Conservation (phyloP, 2,329 filamentous ascomycete genomes). For the Hymenoscyphus salicellus region DNA sequence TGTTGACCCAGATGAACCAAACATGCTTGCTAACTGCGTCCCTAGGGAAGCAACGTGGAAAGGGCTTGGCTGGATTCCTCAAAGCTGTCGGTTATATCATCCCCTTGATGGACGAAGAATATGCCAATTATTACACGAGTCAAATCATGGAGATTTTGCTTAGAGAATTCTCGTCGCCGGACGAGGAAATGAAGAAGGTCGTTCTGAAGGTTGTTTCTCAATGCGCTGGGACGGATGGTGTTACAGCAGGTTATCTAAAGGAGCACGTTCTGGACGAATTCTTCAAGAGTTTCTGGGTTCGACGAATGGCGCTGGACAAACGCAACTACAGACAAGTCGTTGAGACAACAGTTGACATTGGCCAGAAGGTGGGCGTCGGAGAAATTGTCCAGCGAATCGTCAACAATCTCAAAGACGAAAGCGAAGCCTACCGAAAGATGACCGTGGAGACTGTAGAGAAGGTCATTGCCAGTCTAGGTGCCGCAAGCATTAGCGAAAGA, state of each 20-base stretch:
- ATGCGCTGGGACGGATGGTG: slow-evolving; percentile 89
- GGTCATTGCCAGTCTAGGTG: slow-evolving; percentile 86
- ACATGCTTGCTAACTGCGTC: slow-evolving; percentile 15
- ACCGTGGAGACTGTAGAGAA: slow-evolving; percentile 98
- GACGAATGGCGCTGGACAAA: slow-evolving; percentile 94
- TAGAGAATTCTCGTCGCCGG: slow-evolving; percentile 91
- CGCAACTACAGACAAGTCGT: slow-evolving; percentile 97
- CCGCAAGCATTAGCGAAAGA: slow-evolving; percentile 88
- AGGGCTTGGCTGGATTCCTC: slow-evolving; percentile 90
- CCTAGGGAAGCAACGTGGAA: slow-evolving; percentile 77
- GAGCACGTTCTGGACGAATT: slow-evolving; percentile 94
- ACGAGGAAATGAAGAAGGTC: slow-evolving; percentile 99
- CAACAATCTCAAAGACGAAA: slow-evolving; percentile 95
- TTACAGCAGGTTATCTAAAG: slow-evolving; percentile 91
- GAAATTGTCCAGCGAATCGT: slow-evolving; percentile 94
- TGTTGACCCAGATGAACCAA: no score
- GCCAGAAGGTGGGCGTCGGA: slow-evolving; percentile 94
- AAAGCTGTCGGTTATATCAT: slow-evolving; percentile 99
- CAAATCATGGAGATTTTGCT: slow-evolving; percentile 99
- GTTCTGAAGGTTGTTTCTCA: slow-evolving; percentile 96
- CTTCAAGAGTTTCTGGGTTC: slow-evolving; percentile 98
- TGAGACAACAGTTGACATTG: slow-evolving; percentile 94
- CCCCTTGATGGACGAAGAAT: slow-evolving; percentile 98
- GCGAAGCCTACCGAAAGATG: slow-evolving; percentile 98
- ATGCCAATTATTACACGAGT: slow-evolving; percentile 97